Evolutionary conservation across 106 monocot species (phyloP).

Genomic region (Dioscorea alata): DNA sequence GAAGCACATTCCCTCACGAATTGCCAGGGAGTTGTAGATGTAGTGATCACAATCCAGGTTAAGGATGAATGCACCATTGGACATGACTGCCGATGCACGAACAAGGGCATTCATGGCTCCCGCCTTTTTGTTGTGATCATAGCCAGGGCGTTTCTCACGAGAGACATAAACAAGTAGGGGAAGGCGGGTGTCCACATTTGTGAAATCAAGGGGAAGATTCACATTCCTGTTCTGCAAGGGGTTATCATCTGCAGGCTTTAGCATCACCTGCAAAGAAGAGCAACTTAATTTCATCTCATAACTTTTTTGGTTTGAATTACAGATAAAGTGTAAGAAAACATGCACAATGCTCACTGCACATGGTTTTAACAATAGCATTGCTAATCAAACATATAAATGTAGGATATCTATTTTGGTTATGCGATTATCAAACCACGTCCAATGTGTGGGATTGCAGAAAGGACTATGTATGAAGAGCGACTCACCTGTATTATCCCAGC

Average conservation of each 20-base stretch:
- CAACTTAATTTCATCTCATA: not conserved
- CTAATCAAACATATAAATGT: too few relatives aligned
- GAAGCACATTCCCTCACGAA: slow-evolving; percentile 7
- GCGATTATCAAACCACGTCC: too few relatives aligned
- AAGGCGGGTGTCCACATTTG: slow-evolving; percentile 15
- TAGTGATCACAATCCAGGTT: slow-evolving; percentile 11
- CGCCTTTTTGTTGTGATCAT: slow-evolving; percentile 31
- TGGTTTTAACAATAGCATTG: too few relatives aligned
- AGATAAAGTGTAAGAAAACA: too few relatives aligned
- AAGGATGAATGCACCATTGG: slow-evolving; percentile 27
- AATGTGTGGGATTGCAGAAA: too few relatives aligned
- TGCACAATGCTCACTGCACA: too few relatives aligned
- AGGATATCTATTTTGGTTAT: too few relatives aligned
- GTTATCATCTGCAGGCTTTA: too few relatives aligned
- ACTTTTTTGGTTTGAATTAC: too few relatives aligned
- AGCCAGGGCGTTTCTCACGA: slow-evolving; percentile 21
- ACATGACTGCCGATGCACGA: slow-evolving; percentile 18
- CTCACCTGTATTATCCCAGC: slow-evolving; percentile 32
- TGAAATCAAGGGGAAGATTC: slow-evolving; percentile 20
- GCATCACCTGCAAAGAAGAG: not conserved
- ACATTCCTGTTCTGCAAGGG: slow-evolving; percentile 13
- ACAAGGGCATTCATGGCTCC: slow-evolving; percentile 31
- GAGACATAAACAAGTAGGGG: slow-evolving; percentile 30
- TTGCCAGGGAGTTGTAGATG: slow-evolving; percentile 29
- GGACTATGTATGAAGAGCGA: too few relatives aligned